Percentiles rank a stretch among this genome's conserved stretches.
phyloP scores from a whole-genome alignment of 2,329 filamentous ascomycete genomes.

The Tympanopsis confertula region DNA sequence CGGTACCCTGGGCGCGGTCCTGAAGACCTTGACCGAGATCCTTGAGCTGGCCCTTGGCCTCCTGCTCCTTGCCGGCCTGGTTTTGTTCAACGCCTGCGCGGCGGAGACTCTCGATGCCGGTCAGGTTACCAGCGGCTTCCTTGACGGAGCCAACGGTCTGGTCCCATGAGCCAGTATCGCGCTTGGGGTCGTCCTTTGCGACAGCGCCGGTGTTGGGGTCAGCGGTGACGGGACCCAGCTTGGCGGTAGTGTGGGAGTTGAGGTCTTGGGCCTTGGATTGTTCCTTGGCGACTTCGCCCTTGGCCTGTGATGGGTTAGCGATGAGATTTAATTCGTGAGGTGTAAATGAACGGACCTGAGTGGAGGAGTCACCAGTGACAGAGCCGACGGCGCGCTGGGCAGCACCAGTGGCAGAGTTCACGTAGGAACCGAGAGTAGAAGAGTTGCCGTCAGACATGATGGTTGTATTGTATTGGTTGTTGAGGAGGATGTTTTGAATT shows the following conservation, averaged over 20 bases:
- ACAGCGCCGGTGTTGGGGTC: conserved; percentile 40
- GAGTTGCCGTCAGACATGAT: conserved; percentile 24
- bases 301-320: background rate
- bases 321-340: background rate
- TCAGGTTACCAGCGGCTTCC: conserved; percentile 41
- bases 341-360: conserved; percentile 35
- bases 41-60: conserved; percentile 45
- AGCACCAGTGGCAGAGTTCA: conserved; percentile 62
- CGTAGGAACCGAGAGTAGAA: conserved; percentile 69
- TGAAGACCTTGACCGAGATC: conserved; percentile 40
- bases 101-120: conserved; percentile 45
- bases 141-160: conserved; percentile 51
- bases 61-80: conserved; percentile 41
- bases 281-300: background rate
- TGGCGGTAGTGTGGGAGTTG: background rate
- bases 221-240: conserved; percentile 11
- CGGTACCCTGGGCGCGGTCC: background rate
- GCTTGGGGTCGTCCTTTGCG: conserved; percentile 39
- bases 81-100: conserved; percentile 46
- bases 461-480: background rate
- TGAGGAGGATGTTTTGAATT: background rate
- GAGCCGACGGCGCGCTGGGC: conserved; percentile 62
- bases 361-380: conserved; percentile 59
- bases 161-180: conserved; percentile 43
- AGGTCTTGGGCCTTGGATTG: background rate